These are phyloP conservation scores for Adansonia madagascariensis DNA, from an alignment of 441 rosid genomes.

Conservation along the genomic window DNA sequence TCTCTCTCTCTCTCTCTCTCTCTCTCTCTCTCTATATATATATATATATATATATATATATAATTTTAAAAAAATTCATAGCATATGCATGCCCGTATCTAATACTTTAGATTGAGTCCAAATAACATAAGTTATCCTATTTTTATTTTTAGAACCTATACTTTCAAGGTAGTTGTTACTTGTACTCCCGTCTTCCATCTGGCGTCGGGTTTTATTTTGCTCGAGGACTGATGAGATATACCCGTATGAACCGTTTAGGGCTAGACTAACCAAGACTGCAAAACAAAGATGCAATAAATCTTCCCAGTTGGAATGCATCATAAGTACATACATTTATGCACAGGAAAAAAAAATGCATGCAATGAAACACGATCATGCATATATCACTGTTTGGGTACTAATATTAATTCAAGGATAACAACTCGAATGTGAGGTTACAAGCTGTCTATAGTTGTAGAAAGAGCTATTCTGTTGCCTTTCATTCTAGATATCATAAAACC, in stretches of 20 bases:
- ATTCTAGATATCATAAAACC: background rate
- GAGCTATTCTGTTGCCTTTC: background rate
- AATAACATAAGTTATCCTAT: background rate
- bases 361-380: background rate
- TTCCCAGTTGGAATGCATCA: background rate
- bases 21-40: no score
- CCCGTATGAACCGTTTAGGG: background rate
- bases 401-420: background rate
- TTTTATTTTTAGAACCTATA: background rate
- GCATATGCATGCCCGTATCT: no score
- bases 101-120: no score
- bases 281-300: background rate
- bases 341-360: background rate
- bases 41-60: no score
- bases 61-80: no score
- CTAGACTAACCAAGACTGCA: no score
- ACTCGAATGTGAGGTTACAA: conserved; percentile 1
- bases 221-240: background rate
- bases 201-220: background rate
- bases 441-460: background rate
- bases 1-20: no score
- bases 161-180: background rate
- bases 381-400: background rate
- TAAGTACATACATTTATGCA: background rate
- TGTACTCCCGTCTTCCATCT: background rate